Percentiles rank a stretch among this genome's conserved stretches.
Conservation (phyloP, 1,139 yeast genomes). For the Debaryomycetaceae sp. region DNA sequence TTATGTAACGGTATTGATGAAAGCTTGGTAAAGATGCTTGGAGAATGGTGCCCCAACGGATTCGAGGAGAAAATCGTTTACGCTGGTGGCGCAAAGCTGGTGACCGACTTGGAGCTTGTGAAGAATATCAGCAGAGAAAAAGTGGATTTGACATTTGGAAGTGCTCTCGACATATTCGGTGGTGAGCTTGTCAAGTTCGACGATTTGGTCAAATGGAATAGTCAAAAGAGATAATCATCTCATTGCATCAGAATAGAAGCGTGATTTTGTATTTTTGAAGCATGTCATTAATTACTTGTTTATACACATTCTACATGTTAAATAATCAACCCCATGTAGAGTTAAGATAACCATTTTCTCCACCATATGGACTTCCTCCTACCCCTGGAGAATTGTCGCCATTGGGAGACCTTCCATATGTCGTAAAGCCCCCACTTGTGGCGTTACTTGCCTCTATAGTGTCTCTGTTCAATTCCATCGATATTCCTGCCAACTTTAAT, state of each 20-base stretch:
- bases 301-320: neutral
- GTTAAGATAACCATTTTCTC: conserved; percentile 45
- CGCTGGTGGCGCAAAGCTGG: conserved; percentile 92
- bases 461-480: conserved; percentile 72
- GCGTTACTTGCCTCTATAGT: conserved; percentile 48
- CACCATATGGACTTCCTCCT: conserved; percentile 44
- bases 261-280: no score
- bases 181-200: conserved; percentile 72
- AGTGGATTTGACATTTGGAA: conserved; percentile 90
- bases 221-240: neutral
- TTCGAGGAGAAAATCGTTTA: conserved; percentile 74
- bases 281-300: neutral
- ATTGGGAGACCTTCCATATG: conserved; percentile 47
- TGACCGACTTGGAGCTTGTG: conserved; percentile 66
- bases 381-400: conserved; percentile 37
- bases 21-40: conserved; percentile 63
- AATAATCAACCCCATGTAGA: conserved; percentile 19
- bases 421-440: conserved; percentile 44
- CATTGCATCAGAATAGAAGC: no score
- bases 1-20: conserved; percentile 89
- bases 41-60: conserved; percentile 67
- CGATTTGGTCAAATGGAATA: conserved; percentile 75
- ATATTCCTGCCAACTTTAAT: conserved; percentile 85
- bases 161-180: conserved; percentile 92
- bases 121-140: conserved; percentile 65